Evolutionary conservation across 2,329 filamentous ascomycete genomes (phyloP).

Genomic region (Fusarium buharicum): DNA sequence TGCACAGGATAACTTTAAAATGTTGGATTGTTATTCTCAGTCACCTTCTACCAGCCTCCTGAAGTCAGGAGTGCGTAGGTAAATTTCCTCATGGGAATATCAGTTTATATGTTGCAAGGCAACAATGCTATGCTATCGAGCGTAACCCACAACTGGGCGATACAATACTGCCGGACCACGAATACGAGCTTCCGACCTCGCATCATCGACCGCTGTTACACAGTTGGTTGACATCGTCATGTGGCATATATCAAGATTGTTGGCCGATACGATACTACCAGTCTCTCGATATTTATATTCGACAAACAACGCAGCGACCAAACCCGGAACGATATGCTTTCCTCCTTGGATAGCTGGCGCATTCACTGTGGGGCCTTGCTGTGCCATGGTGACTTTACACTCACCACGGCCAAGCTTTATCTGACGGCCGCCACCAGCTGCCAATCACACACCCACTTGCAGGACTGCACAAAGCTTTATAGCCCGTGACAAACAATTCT

Average conservation of each 20-base stretch:
- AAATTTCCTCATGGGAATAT: not conserved
- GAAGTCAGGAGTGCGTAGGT: conserved; percentile 27
- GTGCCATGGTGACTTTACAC: conserved; percentile 4
- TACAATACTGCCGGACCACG: too few relatives aligned
- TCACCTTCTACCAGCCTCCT: conserved; percentile 3
- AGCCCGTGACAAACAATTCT: not conserved
- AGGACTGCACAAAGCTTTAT: conserved; percentile 14
- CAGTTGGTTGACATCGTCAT: not conserved
- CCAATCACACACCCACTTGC: not conserved
- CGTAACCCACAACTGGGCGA: not conserved
- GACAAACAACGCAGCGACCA: not conserved
- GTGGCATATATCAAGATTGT: not conserved
- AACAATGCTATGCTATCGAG: not conserved
- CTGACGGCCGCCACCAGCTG: conserved; percentile 17
- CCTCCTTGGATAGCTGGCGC: not conserved
- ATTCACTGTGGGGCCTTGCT: not conserved
- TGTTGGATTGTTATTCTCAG: not conserved
- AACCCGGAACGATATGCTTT: not conserved
- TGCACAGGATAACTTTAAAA: not conserved
- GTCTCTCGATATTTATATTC: not conserved
- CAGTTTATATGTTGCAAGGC: not conserved
- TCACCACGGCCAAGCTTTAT: not conserved
- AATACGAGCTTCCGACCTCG: not conserved
- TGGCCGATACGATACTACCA: not conserved
- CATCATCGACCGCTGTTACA: not conserved